Evolutionary conservation across 1,284 basidiomycete genomes (phyloP), one percentile per base, ranked within the genome.

Genomic region (Chiua sp.): DNA sequence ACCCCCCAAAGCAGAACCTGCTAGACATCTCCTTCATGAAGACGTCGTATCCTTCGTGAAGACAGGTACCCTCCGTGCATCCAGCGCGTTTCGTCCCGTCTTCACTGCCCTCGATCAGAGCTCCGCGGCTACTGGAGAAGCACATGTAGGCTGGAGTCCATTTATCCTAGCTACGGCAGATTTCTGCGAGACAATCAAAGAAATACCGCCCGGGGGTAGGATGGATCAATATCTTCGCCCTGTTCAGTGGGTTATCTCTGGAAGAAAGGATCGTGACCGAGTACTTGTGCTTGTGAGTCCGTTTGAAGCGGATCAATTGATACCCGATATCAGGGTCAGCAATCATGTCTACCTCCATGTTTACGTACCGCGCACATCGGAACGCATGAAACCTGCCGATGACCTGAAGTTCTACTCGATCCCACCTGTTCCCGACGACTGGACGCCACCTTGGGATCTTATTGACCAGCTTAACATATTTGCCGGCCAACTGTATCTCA

Each of bases 181-280:
- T 69, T 53, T 76, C 69, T 57, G 44, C 15, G 23, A 22, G 15
- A 60, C 56, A 1, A 49, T 60, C 10, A 51, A 20, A 37, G 4
- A 39, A 20, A 39, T 39, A 39, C 22, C 58, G 18, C 33, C 22
- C 16, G 44, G 3, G 26, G 56, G 39, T 0, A 51, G 35, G 0
- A 32, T 48, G 6, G 64, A 65, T 33, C 73, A 77, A 39, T 80
- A 76, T 52, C 61, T 79, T 12, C 75, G 77, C n/a, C 75, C 78
- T 0, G 72, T 80, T 28, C 71, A 77, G 46, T 79, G 81, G 81
- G 68, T 82, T 53, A 50, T 79, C 22, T 74, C 77, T 3, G 32
- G 53, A 2, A 52, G 35, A 37, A 47, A 13, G 7, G 48, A 23
- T 16, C 46, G 32, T 3, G 33, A 46, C 12, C 44, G 28, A 1